Evolutionary conservation across 192 early-diverging fungal genomes (phyloP).

Genomic region (Cladochytrium replicatum): DNA sequence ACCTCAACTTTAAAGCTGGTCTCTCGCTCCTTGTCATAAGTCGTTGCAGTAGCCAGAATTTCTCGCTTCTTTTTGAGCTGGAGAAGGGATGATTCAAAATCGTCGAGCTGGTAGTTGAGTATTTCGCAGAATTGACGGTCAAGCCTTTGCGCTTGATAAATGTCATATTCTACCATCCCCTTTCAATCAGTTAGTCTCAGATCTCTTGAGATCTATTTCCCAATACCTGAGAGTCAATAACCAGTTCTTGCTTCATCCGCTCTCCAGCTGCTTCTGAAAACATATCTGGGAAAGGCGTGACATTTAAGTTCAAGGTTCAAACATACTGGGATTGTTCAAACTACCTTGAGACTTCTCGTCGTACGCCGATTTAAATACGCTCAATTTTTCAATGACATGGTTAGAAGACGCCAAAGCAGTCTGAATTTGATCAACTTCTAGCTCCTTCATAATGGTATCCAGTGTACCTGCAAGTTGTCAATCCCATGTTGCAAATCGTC

Average conservation of each 20-base stretch:
- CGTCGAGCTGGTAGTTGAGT: slow-evolving; percentile 35
- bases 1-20: slow-evolving; percentile 25
- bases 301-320: too few relatives aligned
- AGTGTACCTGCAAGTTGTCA: slow-evolving; percentile 23
- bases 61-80: slow-evolving; percentile 34
- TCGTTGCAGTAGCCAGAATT: slow-evolving; percentile 20
- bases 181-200: neutral
- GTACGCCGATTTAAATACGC: slow-evolving; percentile 32
- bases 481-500: slow-evolving; percentile 22
- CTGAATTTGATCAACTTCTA: slow-evolving; percentile 9
- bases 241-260: slow-evolving; percentile 25
- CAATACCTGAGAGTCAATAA: slow-evolving; percentile 27
- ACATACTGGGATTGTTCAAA: too few relatives aligned
- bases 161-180: slow-evolving; percentile 34
- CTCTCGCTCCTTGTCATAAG: slow-evolving; percentile 22
- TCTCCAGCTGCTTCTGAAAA: too few relatives aligned
- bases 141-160: slow-evolving; percentile 31
- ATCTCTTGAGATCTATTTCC: slow-evolving; percentile 1
- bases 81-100: slow-evolving; percentile 30
- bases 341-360: slow-evolving; percentile 17
- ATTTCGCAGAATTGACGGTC: slow-evolving; percentile 38
- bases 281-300: too few relatives aligned
- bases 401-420: slow-evolving; percentile 22
- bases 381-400: slow-evolving; percentile 37
- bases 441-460: neutral